Evolutionary conservation across 2,329 filamentous ascomycete genomes (phyloP).

Genomic region (Trichoderma asperellum): DNA sequence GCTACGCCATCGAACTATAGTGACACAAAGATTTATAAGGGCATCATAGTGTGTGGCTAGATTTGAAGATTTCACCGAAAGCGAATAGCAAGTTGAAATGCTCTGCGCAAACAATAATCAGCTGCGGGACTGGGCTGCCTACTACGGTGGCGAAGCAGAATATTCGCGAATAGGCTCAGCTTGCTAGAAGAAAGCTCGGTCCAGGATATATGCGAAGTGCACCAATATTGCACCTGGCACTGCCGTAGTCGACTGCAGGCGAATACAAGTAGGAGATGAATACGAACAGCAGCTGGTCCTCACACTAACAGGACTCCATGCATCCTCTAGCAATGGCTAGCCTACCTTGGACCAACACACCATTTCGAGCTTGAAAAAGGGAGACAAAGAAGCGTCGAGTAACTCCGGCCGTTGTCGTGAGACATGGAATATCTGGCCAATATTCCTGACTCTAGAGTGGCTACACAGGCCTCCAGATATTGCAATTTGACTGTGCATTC

Average conservation of each 20-base stretch:
- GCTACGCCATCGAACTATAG: neutral
- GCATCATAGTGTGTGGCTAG: neutral
- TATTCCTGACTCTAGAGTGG: neutral
- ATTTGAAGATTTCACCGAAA: neutral
- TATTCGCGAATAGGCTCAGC: neutral
- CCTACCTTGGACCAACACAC: slow-evolving; percentile 18
- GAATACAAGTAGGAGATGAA: neutral
- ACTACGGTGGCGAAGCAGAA: neutral
- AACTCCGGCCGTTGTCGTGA: neutral
- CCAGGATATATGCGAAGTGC: neutral
- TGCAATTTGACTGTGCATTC: neutral
- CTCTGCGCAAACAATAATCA: neutral
- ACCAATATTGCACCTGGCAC: neutral
- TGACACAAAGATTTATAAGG: neutral
- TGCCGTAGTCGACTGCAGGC: neutral
- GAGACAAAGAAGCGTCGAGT: slow-evolving; percentile 2
- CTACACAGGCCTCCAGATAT: neutral
- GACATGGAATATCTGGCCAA: neutral
- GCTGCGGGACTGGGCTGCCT: neutral
- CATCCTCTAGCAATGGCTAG: neutral
- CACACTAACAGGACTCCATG: neutral
- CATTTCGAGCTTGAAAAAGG: neutral
- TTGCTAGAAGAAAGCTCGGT: neutral
- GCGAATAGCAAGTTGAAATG: neutral
- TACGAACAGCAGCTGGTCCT: neutral